A percentile compares a stretch with the other conserved stretches of the same genome.
These are phyloP conservation scores for Dictyophora rubrovolvata DNA, from an alignment of 768 basidiomycete species.

Conservation along the genomic window DNA sequence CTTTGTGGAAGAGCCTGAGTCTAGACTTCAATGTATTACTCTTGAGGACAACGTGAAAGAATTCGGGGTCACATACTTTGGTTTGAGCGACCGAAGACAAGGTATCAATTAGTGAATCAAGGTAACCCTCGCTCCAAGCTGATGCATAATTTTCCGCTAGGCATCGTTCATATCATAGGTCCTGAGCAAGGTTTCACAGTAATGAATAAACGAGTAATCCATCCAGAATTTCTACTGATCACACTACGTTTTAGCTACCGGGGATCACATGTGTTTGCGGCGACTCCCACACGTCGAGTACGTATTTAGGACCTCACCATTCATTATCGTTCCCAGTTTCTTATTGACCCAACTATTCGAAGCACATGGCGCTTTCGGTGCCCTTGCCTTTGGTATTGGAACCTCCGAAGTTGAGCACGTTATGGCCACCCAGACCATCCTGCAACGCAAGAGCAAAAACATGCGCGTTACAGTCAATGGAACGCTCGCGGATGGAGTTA, in stretches of 20 bases:
- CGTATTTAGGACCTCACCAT: constrained; percentile 18
- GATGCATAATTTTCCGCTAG: constrained; percentile 27
- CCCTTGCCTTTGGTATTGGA: constrained; percentile 87
- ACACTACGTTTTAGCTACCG: constrained; percentile 39
- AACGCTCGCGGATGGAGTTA: constrained; percentile 68
- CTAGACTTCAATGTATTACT: constrained; percentile 71
- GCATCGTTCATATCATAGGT: constrained; percentile 83
- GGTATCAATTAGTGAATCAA: constrained; percentile 30
- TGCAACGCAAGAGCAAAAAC: constrained; percentile 84
- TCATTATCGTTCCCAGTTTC: background rate
- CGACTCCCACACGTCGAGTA: constrained; percentile 89
- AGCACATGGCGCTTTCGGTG: constrained; percentile 91
- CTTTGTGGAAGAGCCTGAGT: constrained; percentile 79
- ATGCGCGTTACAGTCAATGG: constrained; percentile 89
- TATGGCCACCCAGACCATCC: constrained; percentile 80
- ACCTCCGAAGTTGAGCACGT: constrained; percentile 94
- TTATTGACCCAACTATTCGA: background rate
- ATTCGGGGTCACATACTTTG: constrained; percentile 88
- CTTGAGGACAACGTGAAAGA: constrained; percentile 86
- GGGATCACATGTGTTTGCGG: constrained; percentile 83
- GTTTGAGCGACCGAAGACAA: constrained; percentile 81
- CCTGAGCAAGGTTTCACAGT: constrained; percentile 92
- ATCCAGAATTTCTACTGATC: constrained; percentile 6
- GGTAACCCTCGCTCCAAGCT: background rate
- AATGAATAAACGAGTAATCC: constrained; percentile 14